Evolutionary conservation across 768 basidiomycete genomes (phyloP).

Genomic region (Tricholomella constricta): DNA sequence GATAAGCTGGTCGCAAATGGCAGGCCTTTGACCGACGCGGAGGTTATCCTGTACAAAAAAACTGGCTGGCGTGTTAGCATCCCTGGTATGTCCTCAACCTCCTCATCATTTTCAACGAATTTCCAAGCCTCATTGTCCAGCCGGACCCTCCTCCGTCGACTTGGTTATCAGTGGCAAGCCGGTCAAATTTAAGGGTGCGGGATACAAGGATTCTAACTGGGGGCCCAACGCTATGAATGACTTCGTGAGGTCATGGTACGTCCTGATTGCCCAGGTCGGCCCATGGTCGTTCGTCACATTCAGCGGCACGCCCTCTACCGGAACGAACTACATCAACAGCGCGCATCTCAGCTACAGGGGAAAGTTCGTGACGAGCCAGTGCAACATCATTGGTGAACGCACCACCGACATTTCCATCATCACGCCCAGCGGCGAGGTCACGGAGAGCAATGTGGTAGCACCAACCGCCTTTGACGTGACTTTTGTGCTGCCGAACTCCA

Average conservation of each 20-base stretch:
- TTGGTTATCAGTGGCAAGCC: conserved; percentile 10
- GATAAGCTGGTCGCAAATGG: conserved; percentile 11
- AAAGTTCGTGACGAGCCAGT: conserved; percentile 13
- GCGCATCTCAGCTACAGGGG: conserved; percentile 16
- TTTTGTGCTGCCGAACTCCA: conserved; percentile 6
- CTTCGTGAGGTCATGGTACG: conserved; percentile 17
- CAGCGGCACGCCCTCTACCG: conserved; percentile 12
- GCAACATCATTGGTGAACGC: conserved; percentile 18
- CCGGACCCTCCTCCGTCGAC: conserved; percentile 11
- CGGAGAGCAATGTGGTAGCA: conserved; percentile 11
- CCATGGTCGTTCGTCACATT: conserved; percentile 20
- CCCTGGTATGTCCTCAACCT: not conserved
- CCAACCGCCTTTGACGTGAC: conserved; percentile 15
- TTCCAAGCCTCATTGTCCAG: not conserved
- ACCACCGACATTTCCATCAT: conserved; percentile 15
- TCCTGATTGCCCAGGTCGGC: conserved; percentile 17
- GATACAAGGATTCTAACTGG: conserved; percentile 21
- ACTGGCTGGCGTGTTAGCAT: conserved; percentile 19
- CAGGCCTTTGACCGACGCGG: conserved; percentile 9
- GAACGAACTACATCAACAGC: conserved; percentile 16
- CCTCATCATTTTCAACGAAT: not conserved
- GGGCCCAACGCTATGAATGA: conserved; percentile 16
- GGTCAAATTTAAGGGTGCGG: conserved; percentile 11
- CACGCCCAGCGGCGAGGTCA: conserved; percentile 7
- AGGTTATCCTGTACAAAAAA: conserved; percentile 12